phyloP scores from a whole-genome alignment of 73 alveolate genomes.

The Tetrahymena elliotti region DNA sequence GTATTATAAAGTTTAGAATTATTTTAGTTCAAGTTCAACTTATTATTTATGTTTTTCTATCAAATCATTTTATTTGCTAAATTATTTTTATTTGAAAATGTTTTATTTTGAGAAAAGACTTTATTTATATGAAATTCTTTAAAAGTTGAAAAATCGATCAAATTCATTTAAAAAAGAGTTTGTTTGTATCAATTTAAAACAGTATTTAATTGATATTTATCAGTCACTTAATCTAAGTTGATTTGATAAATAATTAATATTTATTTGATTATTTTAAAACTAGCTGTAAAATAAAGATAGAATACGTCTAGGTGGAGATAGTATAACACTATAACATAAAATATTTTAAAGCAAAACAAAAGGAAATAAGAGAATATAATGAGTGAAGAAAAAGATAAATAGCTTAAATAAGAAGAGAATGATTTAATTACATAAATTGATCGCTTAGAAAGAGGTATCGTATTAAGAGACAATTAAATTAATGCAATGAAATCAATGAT shows the following conservation, averaged over 20 bases:
- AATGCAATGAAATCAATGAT: background rate
- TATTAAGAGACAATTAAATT: background rate
- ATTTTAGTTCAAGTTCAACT: too few relatives aligned
- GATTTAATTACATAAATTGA: background rate
- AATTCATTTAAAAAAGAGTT: background rate
- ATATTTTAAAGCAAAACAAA: too few relatives aligned
- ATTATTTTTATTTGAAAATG: too few relatives aligned
- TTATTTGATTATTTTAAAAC: background rate
- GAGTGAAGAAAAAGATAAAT: background rate
- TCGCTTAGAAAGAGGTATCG: background rate
- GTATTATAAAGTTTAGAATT: too few relatives aligned
- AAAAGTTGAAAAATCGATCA: too few relatives aligned
- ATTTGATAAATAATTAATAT: too few relatives aligned
- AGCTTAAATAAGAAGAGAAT: background rate
- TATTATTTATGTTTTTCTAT: too few relatives aligned
- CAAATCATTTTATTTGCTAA: too few relatives aligned
- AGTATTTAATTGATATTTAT: too few relatives aligned
- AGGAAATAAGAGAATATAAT: background rate
- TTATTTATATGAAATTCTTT: too few relatives aligned
- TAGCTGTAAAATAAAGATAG: background rate
- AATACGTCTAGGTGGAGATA: background rate
- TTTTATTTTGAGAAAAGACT: too few relatives aligned
- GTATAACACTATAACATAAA: background rate
- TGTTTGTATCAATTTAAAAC: background rate
- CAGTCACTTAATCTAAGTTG: background rate